phyloP scores from a whole-genome alignment of 331 rosid genomes.

The Spiraea crenata region DNA sequence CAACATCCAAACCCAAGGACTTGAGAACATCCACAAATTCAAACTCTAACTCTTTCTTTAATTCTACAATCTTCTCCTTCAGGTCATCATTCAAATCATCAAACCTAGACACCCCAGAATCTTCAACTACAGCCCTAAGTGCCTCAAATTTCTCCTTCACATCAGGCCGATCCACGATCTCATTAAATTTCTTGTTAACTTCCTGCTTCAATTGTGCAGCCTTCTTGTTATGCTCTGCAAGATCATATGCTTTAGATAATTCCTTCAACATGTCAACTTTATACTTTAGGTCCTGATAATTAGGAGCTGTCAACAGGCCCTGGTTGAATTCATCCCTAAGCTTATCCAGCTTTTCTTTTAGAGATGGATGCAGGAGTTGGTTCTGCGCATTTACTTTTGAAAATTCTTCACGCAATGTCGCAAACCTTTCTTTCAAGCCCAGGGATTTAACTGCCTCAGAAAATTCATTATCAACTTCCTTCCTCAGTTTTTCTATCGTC shows the following conservation, averaged over 20 bases:
- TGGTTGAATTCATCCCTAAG: conserved; percentile 55
- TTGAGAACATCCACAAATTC: conserved; percentile 54
- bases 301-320: conserved; percentile 53
- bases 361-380: conserved; percentile 48
- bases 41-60: conserved; percentile 51
- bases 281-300: conserved; percentile 49
- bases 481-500: conserved; percentile 55
- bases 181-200: conserved; percentile 43
- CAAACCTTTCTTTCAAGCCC: conserved; percentile 61
- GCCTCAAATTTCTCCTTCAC: conserved; percentile 56
- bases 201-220: conserved; percentile 50
- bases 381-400: conserved; percentile 44
- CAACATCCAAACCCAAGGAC: conserved; percentile 57
- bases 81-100: conserved; percentile 56
- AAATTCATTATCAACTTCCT: conserved; percentile 64
- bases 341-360: conserved; percentile 61
- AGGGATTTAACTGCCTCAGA: conserved; percentile 56
- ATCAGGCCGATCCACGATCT: conserved; percentile 42
- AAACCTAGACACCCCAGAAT: conserved; percentile 40
- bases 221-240: conserved; percentile 36
- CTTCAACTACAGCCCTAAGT: conserved; percentile 60
- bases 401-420: conserved; percentile 48
- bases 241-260: conserved; percentile 47
- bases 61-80: conserved; percentile 48
- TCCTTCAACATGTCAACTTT: conserved; percentile 61